Evolutionary conservation across 768 basidiomycete genomes (phyloP), one percentile per base, ranked within the genome.

Genomic region (Trametes elegans): DNA sequence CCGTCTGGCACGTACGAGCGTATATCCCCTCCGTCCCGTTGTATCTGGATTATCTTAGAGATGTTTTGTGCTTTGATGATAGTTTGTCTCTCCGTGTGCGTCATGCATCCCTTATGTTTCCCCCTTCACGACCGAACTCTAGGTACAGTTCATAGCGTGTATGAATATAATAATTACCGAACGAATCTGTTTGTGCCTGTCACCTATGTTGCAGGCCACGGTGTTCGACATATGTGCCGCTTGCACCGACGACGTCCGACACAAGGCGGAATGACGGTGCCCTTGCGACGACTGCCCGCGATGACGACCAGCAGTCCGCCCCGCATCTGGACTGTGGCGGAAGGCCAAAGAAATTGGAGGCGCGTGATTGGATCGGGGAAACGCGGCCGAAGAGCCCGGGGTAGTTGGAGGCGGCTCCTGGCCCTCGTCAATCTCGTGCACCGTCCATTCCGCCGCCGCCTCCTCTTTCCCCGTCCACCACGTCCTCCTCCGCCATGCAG

Each of bases 401-500:
- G 47, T 48, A 53, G 48, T 53, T 54, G 48, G 57, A 52, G 57
- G 57, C 43, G 14, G 42, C 47, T 48, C 28, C 49, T 26, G 19
- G 21, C 29, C 41, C 29, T 14, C 47, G 43, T 51, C 59, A 52
- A 52, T 56, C 59, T 53, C 47, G 54, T 56, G 59, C 49, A 49
- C 49, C 39, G 54, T 43, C 49, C 38, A 34, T 39, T 39, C 38
- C 31, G 31, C 45, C 49, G 21, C 48, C 53, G 29, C 35, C 58
- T 24, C 27, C 58, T 7, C 16, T 43, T 23, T n/a, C 44, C 27
- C 36, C 43, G 28, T 32, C 36, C 16, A 28, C 36, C 48, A 23
- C 47, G 18, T 23, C 44, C 29, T 11, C 40, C 29, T 41, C 48
- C 68, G 23, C 41, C 80, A 85, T 65, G 78, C 79, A 79, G 64